Evolutionary conservation across 441 rosid species (phyloP).

Genomic region (Populus tomentosa): DNA sequence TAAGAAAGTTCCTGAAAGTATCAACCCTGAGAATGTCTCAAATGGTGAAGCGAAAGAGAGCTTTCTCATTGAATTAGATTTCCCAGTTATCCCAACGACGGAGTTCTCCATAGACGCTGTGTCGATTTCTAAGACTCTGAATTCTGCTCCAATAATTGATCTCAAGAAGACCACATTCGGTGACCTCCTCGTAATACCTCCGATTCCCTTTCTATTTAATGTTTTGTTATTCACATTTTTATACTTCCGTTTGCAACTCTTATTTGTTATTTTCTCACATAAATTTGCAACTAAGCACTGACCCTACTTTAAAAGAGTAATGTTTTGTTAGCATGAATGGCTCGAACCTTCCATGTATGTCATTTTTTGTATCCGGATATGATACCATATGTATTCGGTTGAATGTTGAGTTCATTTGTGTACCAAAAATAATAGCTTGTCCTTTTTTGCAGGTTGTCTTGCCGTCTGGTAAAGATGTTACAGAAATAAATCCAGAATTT

Average conservation of each 20-base stretch:
- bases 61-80: slow-evolving; percentile 52
- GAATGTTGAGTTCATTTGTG: neutral
- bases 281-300: neutral
- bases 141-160: slow-evolving; percentile 48
- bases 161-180: slow-evolving; percentile 39
- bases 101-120: slow-evolving; percentile 33
- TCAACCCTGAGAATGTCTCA: slow-evolving; percentile 2
- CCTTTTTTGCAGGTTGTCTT: slow-evolving; percentile 46
- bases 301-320: neutral
- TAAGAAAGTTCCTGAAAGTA: slow-evolving; percentile 31
- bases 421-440: neutral
- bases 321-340: neutral
- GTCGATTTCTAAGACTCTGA: slow-evolving; percentile 43
- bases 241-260: neutral
- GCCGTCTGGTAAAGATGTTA: slow-evolving; percentile 54
- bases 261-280: neutral
- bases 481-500: slow-evolving; percentile 41
- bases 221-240: neutral
- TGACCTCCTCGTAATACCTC: slow-evolving; percentile 44
- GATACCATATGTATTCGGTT: neutral
- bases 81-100: slow-evolving; percentile 36
- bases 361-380: neutral
- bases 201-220: neutral
- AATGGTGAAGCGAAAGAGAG: slow-evolving; percentile 26
- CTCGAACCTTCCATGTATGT: neutral